Base-by-base conservation (phyloP, 768 basidiomycete genomes). In the Podaxis sp. region DNA sequence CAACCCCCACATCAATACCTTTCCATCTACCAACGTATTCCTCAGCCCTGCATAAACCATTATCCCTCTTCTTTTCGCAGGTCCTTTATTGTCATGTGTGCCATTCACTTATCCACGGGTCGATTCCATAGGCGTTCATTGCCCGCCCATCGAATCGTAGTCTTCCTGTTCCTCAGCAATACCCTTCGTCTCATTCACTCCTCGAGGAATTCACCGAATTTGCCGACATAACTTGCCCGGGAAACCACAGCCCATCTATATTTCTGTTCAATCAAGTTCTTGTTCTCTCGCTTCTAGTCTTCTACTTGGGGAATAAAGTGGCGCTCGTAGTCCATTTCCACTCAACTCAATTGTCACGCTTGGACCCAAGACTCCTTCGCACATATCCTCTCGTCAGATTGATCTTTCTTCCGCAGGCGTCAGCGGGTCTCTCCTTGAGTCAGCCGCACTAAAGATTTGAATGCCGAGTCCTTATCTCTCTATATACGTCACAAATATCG, bases 401-500 rank as follows among this genome's bases (percentile, higher is more conserved):
- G 7, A 93, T 93, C 75, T 94, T 93, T 71, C 84, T 94, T 13
- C 91, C 91, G 0, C 91, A 93, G 10, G 1, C 37, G 22, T 38
- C 37, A 20, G 37, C 54, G 44, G 44, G 44, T 17, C 44, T 46
- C 17, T 46, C 44, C n/a, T 20, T 46, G 44, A 20, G 44, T 15
- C 15, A 17, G 44, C 44, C 44, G 44, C 17, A 46, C 13, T 46
- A 17, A n/a, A 8, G n/a, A n/a, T 3, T 46, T 46, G 44, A 22
- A 46, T 46, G 44, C 44, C 44, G 44, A 46, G 20, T 8, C 7
- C 44, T 22, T 46, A 46, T 46, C 44, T 46, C 44, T 17, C 44
- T 20, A 17, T 20, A 46, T 46, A 46, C 44, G 33, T 33, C 33
- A 33, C 33, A 33, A 10, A 33, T 2, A 33, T 46, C 44, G 44